Base-by-base conservation (phyloP, 495 filamentous ascomycete species). In the Penicillium salamii region DNA sequence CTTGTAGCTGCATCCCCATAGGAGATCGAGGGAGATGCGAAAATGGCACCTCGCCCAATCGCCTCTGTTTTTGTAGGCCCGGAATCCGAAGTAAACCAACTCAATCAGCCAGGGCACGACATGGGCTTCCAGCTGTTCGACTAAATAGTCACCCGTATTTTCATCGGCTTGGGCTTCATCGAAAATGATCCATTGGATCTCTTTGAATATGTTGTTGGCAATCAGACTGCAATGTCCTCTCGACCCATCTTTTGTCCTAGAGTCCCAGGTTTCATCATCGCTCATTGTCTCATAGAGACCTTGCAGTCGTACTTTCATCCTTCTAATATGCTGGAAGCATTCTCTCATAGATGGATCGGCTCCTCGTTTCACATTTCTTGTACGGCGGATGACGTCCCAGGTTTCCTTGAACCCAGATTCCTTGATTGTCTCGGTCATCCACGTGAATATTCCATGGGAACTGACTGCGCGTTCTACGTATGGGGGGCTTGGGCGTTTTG, bases 81-180 rank as follows among this genome's bases (percentile, higher is more conserved):
- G 51, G 42, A 68, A 57, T 12, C 58, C 58, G 28, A 47, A 21
- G 12, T 58, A 13, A 7, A 57, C 34, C 33, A 68, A 29, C 5
- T 50, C 28, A 17, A 63, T 54, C 39, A 67, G 42, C 1, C 36
- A 35, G 5, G 61, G 59, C 2, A 68, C 32, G 2, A 66, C 46
- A 24, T 59, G 38, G 3, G 44, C 50, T 39, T 65, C 62, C 21
- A 68, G 61, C 32, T 52, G 57, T 13, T 51, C 28, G 20, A 65
- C 35, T 5, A 63, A 29, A 7, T 34, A 13, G 5, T n/a, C 19
- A 15, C 49, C 49, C n/a, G 39, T 7, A 4, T 20, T 2, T 31
- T 31, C 34, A 21, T 43, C 14, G 8, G 18, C 23, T 19, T 18
- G 48, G 21, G 45, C 50, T 50, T 52, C 42, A 9, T 23, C 21